A percentile compares a stretch with the other conserved stretches of the same genome.
Conservation (phyloP, 2,329 filamentous ascomycete species). For the Pseudogymnoascus sp. region DNA sequence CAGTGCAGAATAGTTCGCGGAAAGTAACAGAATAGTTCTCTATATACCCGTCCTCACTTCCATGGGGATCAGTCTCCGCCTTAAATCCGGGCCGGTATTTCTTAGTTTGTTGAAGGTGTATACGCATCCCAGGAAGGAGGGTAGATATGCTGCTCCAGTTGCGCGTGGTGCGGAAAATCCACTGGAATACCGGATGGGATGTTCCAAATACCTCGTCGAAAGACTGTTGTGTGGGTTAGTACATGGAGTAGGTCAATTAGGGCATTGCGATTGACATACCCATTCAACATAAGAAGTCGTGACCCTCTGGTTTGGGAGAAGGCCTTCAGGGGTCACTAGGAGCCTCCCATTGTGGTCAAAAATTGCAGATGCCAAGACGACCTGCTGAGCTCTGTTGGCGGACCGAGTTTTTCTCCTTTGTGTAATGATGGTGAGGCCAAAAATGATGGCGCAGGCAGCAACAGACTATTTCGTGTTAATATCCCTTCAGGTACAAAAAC, state of each 20-base stretch:
- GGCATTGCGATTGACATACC: conserved; percentile 29
- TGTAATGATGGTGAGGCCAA: conserved; percentile 44
- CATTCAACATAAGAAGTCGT: conserved; percentile 67
- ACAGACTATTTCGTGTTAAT: conserved; percentile 41
- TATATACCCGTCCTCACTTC: conserved; percentile 48
- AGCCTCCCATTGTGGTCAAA: conserved; percentile 60
- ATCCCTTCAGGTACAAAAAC: neutral
- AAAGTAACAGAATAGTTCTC: conserved; percentile 68
- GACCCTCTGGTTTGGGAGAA: conserved; percentile 65
- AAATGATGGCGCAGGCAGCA: conserved; percentile 50
- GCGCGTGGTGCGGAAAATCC: conserved; percentile 74
- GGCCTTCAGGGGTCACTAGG: conserved; percentile 60
- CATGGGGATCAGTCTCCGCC: conserved; percentile 37
- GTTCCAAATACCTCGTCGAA: conserved; percentile 68
- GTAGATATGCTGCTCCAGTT: conserved; percentile 65
- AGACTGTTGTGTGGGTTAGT: conserved; percentile 31
- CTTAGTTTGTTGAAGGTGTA: conserved; percentile 51
- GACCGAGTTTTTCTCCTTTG: conserved; percentile 21
- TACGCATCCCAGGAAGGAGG: conserved; percentile 63
- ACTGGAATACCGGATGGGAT: conserved; percentile 72
- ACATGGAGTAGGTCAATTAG: neutral
- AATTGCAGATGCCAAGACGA: conserved; percentile 49
- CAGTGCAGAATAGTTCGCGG: conserved; percentile 74
- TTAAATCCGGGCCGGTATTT: conserved; percentile 28
- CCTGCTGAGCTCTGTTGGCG: conserved; percentile 39